Evolutionary conservation across 805 yeast species (phyloP), one percentile per base, ranked within the genome.

Genomic region (Saturnispora silvae): DNA sequence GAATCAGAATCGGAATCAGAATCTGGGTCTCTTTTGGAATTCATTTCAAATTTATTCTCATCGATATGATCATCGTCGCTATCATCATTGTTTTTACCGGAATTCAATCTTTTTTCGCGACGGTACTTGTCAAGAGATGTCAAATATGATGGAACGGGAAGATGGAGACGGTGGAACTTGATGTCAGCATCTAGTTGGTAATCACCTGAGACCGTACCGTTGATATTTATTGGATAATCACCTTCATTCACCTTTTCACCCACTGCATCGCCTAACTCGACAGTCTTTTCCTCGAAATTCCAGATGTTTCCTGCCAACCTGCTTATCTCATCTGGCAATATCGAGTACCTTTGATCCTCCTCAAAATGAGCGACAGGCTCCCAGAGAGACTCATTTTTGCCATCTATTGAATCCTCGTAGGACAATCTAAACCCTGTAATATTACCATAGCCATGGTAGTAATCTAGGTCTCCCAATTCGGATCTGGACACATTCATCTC

Each of bases 401-500:
- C 69, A 4, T 60, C 53, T 2, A 67, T 16, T 13, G 64, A 67
- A 54, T 80, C 94, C 8, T 65, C 61, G 47, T 81, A 83, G 22
- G 84, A 72, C 24, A 78, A 56, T 47, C 65, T 67, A 40, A 78
- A 72, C 3, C 95, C 95, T 0, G 92, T 80, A 13, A 83, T 54
- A 47, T 81, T 79, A 1, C 81, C 81, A 51, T 76, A 77, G 5
- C 82, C 84, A 25, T 25, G 28, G 4, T 57, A 42, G 15, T 51
- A 38, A 52, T 68, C 77, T 1, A 68, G 63, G 30, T 70, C 46
- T 24, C 78, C 54, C 1, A 54, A 23, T 17, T 40, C 50, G 3
- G 53, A 44, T 18, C 58, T 37, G 52, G 65, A 45, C 46, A 46
- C 42, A 46, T 45, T 33, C 50, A 53, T 43, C 41, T 48, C 65